Percentiles rank a stretch among this genome's conserved stretches.
Evolutionary conservation across 2,329 filamentous ascomycete genomes (phyloP).

Genomic region (Aspergillus sclerotialis): DNA sequence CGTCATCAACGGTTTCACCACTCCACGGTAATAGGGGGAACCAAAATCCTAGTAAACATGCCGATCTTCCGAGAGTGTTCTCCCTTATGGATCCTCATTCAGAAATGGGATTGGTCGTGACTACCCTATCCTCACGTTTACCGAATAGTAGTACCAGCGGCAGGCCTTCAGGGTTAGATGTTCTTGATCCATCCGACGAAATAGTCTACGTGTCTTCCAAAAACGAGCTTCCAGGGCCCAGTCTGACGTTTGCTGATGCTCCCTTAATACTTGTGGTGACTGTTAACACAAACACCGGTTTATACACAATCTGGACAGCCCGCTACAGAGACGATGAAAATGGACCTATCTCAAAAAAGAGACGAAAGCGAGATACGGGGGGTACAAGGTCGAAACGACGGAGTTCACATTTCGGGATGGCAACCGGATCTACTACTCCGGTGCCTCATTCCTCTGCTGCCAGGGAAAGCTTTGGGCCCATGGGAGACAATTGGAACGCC

Average conservation of each 20-base stretch:
- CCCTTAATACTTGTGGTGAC: conserved; percentile 71
- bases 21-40: conserved; percentile 50
- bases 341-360: conserved; percentile 36
- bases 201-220: conserved; percentile 73
- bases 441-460: conserved; percentile 56
- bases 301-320: conserved; percentile 80
- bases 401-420: conserved; percentile 56
- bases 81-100: conserved; percentile 78
- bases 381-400: conserved; percentile 62
- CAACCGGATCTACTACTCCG: conserved; percentile 71
- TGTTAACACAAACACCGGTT: conserved; percentile 65
- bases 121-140: conserved; percentile 34
- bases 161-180: conserved; percentile 37
- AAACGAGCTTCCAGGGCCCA: conserved; percentile 37
- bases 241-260: conserved; percentile 32
- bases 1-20: conserved; percentile 43
- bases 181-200: conserved; percentile 71
- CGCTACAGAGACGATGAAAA: conserved; percentile 65
- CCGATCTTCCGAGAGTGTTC: conserved; percentile 59
- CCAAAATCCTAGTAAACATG: conserved; percentile 49
- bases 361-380: conserved; percentile 45
- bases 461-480: conserved; percentile 68
- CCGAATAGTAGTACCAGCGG: conserved; percentile 18
- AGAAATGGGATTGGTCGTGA: conserved; percentile 77
- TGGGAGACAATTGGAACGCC: conserved; percentile 37